Evolutionary conservation across 345 rosid species (phyloP), one percentile per base, ranked within the genome.

Genomic region (Passiflora organensis): DNA sequence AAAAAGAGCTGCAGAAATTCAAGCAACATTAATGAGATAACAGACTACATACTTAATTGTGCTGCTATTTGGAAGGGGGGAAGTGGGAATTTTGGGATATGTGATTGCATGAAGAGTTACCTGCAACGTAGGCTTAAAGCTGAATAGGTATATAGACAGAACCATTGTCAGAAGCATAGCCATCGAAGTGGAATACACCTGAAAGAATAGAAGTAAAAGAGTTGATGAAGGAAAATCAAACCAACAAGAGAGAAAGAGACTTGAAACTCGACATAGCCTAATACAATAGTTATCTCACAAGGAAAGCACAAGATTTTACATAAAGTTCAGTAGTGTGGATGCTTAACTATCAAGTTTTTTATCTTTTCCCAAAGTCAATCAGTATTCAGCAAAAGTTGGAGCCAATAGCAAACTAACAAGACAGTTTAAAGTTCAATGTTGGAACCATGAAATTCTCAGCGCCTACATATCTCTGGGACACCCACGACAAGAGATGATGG

Each of bases 181-280:
- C 95, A 85, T 80, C 51, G 96, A 89, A 23, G 91, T 89, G 17
- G 96, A 78, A 72, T 85, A 83, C 9, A 89, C 91, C 96, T 89
- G 64, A 17, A 19, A 25, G 2, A n/a, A n/a, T n/a, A 28, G 32
- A 14, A 23, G 25, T 10, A 24, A 13, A 48, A 20, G 16, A 22
- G 43, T 39, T 2, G 43, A 2, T 10, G 12, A 39, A 14, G n/a
- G 43, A 39, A 39, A 39, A 14, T 4, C n/a, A 10, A 14, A 39
- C 43, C 43, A 39, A 10, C n/a, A 39, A 14, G n/a, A 10, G 25
- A 48, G 24, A 15, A 20, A 46, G 25, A 24, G 23, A 46, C n/a
- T 8, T 46, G 50, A 46, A 23, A 14, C 50, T 46, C 34, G 3
- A 28, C 8, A 3, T 28, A 28, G 3, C 34, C 34, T 8, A 28